phyloP scores from a whole-genome alignment of 2,329 filamentous ascomycete genomes.

The Talaromyces funiculosus region DNA sequence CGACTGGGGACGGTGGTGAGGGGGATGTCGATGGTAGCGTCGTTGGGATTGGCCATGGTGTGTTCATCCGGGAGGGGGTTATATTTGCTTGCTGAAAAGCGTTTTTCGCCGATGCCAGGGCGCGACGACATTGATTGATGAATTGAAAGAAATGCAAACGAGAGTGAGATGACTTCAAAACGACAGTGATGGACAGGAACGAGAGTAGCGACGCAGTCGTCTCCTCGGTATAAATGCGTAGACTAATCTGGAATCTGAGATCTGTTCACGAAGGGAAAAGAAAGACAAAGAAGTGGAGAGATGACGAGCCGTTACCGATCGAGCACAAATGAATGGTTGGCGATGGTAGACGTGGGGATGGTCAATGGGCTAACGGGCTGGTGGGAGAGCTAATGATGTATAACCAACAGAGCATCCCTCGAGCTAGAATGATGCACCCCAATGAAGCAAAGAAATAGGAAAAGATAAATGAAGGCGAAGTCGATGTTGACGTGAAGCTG shows the following conservation, averaged over 20 bases:
- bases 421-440: not conserved
- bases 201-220: not conserved
- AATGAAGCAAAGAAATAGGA: not conserved
- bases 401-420: not conserved
- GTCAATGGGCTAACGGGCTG: not conserved
- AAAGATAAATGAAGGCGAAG: not conserved
- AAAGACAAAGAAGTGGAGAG: not conserved
- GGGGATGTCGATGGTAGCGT: constrained; percentile 58
- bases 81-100: constrained; percentile 43
- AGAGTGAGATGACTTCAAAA: not conserved
- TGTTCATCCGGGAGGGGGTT: constrained; percentile 32
- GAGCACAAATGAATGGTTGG: not conserved
- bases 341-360: not conserved
- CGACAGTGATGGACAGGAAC: not conserved
- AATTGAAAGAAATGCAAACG: not conserved
- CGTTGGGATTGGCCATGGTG: constrained; percentile 44
- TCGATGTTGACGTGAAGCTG: not conserved
- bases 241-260: not conserved
- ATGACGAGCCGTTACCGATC: not conserved
- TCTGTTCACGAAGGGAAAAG: not conserved
- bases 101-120: constrained; percentile 34
- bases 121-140: constrained; percentile 27
- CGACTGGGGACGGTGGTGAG: constrained; percentile 51
- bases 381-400: too few species aligned
- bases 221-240: not conserved